Evolutionary conservation across 371 early-diverging fungal species (phyloP), one percentile per base, ranked within the genome.

Genomic region (Zopfochytrium polystomum): DNA sequence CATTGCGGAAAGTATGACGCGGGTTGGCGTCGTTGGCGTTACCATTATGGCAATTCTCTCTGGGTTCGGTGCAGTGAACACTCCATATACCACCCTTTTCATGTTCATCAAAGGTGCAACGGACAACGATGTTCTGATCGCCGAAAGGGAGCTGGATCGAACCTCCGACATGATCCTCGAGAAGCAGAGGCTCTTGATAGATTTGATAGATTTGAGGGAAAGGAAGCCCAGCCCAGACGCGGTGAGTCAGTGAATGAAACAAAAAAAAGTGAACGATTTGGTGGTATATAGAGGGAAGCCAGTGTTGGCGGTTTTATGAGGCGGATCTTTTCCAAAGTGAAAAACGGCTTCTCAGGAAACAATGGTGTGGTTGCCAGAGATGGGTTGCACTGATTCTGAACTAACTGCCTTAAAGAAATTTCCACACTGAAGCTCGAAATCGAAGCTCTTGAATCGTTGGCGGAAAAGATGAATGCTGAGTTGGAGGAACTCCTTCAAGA

Each of bases 61-160:
- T 0, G 97, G 96, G 18, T 93, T 95, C 68, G 95, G 95, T 72
- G 93, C 95, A 0, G 92, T 95, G 32, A 88, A 90, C 68, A 85
- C 87, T 29, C 93, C 95, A 0, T 94, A 90, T 63, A 85, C 85
- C 23, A 62, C 82, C 64, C 69, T 88, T 23, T 81, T 77, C 63
- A 77, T 84, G 55, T 89, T 90, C 73, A 58, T 87, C 29, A 77
- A 84, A 77, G 79, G 72, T 32, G 59, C 38, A 31, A 46, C 27
- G 1, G 56, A 34, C n/a, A 46, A 42, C 15, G 26, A 44, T 38
- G 43, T 58, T 22, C 15, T 5, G 3, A 29, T 25, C 15, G 82
- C 85, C 38, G 82, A 84, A 53, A 71, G 78, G 31, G 82, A 84
- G 68, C 75, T 80, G 52, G 69, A 74, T 52, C 75, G 82, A 45